Evolutionary conservation across 805 yeast species (phyloP).

Genomic region (Wickerhamiella occidentalis): DNA sequence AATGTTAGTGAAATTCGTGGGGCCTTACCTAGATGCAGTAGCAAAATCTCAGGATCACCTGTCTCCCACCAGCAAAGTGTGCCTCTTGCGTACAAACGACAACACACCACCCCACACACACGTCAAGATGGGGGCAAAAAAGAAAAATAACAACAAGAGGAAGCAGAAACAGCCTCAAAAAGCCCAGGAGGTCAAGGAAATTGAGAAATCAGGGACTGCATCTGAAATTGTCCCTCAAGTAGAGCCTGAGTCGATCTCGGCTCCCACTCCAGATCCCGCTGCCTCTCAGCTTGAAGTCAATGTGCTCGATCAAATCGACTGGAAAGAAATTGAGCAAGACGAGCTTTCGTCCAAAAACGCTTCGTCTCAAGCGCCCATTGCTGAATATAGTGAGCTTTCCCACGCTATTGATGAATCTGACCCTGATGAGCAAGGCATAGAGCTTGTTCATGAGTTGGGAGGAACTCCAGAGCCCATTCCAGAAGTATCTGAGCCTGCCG

Average conservation of each 20-base stretch:
- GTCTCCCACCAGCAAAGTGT: neutral
- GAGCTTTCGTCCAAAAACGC: neutral
- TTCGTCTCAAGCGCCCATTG: neutral
- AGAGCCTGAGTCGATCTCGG: neutral
- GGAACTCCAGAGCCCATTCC: neutral
- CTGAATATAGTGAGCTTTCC: neutral
- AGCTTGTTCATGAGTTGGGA: neutral
- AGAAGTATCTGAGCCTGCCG: neutral
- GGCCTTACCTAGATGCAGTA: neutral
- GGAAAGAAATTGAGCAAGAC: constrained; percentile 8
- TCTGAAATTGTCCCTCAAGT: constrained; percentile 6
- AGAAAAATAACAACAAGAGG: constrained; percentile 8
- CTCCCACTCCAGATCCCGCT: neutral
- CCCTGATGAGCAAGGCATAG: constrained; percentile 1
- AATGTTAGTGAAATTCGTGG: no score
- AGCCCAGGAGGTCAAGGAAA: neutral
- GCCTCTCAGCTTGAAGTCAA: neutral
- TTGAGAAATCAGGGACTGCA: constrained; percentile 2
- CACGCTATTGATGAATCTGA: neutral
- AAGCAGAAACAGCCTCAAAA: neutral
- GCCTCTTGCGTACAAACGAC: neutral
- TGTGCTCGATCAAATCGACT: constrained; percentile 7
- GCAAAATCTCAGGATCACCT: neutral
- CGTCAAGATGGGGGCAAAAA: constrained; percentile 4
- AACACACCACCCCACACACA: constrained; percentile 4